A percentile compares a stretch with the other conserved stretches of the same genome.
These are phyloP conservation scores for Paspalum notatum DNA, from an alignment of 176 grass and related monocot genomes.

Conservation along the genomic window DNA sequence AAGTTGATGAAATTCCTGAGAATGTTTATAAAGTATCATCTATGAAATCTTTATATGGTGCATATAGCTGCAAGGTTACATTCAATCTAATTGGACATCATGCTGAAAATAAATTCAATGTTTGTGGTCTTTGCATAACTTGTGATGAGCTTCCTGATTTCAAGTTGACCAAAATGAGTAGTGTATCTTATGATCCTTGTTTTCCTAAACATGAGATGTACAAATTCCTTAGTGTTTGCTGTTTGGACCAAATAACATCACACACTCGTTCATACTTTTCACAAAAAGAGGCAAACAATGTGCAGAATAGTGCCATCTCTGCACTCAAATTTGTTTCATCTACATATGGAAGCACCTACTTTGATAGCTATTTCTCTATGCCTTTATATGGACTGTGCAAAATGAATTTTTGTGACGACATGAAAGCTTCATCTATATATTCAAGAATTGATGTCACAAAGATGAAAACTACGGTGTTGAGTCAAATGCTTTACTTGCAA, in stretches of 20 bases:
- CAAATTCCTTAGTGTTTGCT: background rate
- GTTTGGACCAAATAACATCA: background rate
- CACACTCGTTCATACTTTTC: too few relatives aligned
- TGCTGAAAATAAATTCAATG: background rate
- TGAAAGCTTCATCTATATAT: background rate
- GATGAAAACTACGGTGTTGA: background rate
- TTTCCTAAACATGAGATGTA: background rate
- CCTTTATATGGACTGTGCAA: background rate
- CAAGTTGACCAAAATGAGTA: background rate
- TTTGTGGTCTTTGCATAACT: background rate
- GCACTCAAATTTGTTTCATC: background rate
- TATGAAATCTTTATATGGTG: background rate
- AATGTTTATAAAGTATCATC: background rate
- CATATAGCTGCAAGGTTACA: background rate
- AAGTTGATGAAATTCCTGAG: background rate
- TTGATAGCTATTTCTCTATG: background rate
- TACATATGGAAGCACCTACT: background rate
- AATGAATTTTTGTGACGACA: background rate
- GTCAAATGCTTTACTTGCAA: background rate
- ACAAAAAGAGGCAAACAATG: background rate
- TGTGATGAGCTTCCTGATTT: background rate
- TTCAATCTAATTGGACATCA: background rate
- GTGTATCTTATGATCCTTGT: background rate
- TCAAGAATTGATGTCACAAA: background rate
- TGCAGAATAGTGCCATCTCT: too few relatives aligned